Percentiles rank a stretch among this genome's conserved stretches.
Evolutionary conservation across 1,284 basidiomycete species (phyloP).

Genomic region (Irpex sp.): DNA sequence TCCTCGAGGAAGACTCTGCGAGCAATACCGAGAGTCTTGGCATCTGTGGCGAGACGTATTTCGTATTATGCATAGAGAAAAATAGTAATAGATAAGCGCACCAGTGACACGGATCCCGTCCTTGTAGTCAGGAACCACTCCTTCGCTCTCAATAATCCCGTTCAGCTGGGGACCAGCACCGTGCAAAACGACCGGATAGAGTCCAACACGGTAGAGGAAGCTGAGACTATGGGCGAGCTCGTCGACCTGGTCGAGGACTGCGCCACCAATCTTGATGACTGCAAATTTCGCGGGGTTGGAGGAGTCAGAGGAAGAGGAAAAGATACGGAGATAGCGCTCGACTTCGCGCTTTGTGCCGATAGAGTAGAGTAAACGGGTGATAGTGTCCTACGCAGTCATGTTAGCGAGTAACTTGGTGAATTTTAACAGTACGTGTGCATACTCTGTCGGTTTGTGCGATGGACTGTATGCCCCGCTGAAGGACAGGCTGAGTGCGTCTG

Average conservation of each 20-base stretch:
- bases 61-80: background rate
- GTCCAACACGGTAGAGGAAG: slow-evolving; percentile 90
- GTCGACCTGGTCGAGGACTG: slow-evolving; percentile 86
- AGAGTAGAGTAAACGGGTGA: slow-evolving; percentile 90
- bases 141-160: slow-evolving; percentile 85
- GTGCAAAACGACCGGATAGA: slow-evolving; percentile 93
- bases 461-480: slow-evolving; percentile 42
- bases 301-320: slow-evolving; percentile 83
- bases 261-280: slow-evolving; percentile 93
- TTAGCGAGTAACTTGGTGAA: background rate
- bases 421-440: slow-evolving; percentile 6
- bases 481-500: slow-evolving; percentile 27
- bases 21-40: slow-evolving; percentile 89
- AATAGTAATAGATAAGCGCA: slow-evolving; percentile 30
- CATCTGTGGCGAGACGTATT: slow-evolving; percentile 45
- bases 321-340: slow-evolving; percentile 93
- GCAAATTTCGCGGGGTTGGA: slow-evolving; percentile 87
- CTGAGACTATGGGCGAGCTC: slow-evolving; percentile 90
- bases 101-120: slow-evolving; percentile 94
- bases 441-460: slow-evolving; percentile 60
- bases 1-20: slow-evolving; percentile 95
- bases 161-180: slow-evolving; percentile 95
- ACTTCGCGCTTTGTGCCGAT: slow-evolving; percentile 95
- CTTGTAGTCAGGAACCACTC: slow-evolving; percentile 91
- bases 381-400: slow-evolving; percentile 67